These are phyloP conservation scores for Aspergillus haitiensis DNA, from an alignment of 495 filamentous ascomycete genomes.

Conservation along the genomic window DNA sequence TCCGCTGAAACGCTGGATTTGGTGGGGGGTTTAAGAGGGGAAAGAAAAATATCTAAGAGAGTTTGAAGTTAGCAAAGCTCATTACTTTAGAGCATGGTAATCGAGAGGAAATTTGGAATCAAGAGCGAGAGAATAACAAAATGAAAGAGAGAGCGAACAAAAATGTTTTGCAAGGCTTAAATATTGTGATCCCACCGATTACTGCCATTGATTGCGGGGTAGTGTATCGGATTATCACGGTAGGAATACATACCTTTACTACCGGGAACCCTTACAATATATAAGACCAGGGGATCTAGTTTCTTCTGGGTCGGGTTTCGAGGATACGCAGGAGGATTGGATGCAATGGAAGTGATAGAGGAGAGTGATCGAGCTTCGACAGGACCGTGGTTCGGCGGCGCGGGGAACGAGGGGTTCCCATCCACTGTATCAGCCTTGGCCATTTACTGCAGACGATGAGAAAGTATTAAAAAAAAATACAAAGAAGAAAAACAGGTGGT, in stretches of 20 bases:
- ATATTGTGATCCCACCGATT: too few species aligned
- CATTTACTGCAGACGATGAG: constrained; percentile 22
- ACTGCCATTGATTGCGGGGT: constrained; percentile 5
- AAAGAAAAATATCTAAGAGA: constrained; percentile 82
- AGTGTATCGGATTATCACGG: background rate
- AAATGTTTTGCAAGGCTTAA: constrained; percentile 2
- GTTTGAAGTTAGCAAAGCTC: background rate
- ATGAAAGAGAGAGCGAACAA: background rate
- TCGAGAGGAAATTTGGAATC: constrained; percentile 10
- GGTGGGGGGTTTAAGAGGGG: constrained; percentile 79
- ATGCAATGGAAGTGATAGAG: constrained; percentile 72
- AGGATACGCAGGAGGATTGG: constrained; percentile 83
- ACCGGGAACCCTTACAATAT: constrained; percentile 90
- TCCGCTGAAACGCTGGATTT: constrained; percentile 80
- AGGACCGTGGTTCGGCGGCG: constrained; percentile 38
- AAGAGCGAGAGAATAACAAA: background rate
- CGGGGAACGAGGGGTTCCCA: constrained; percentile 24
- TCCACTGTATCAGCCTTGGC: constrained; percentile 28
- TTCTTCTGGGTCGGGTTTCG: constrained; percentile 65
- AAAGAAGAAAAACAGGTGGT: background rate
- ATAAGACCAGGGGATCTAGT: constrained; percentile 71
- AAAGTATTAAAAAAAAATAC: background rate
- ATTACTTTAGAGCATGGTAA: too few species aligned
- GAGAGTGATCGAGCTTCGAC: constrained; percentile 84
- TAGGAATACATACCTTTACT: constrained; percentile 65